Conservation (phyloP, 2,329 filamentous ascomycete species). For the Colletotrichum viniferum region DNA sequence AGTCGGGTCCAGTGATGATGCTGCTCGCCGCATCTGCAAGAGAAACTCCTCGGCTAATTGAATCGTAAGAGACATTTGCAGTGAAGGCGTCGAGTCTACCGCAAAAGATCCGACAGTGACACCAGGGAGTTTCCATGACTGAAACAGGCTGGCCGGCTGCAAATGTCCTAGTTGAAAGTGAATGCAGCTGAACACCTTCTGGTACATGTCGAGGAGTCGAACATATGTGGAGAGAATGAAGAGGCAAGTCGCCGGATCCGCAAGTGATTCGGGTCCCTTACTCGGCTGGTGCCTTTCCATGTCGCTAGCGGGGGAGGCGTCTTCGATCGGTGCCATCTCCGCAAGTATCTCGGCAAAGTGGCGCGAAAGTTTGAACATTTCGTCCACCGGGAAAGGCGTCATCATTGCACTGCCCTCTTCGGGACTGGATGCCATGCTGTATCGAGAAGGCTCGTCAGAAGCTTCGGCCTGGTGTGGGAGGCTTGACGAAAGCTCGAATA, state of each 20-base stretch:
- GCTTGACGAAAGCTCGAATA: slow-evolving; percentile 40
- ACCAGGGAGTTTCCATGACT: slow-evolving; percentile 43
- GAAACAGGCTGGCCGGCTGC: slow-evolving; percentile 31
- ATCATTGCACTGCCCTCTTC: slow-evolving; percentile 26
- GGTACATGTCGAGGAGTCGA: slow-evolving; percentile 44
- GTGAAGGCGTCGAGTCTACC: slow-evolving; percentile 41
- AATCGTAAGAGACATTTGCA: slow-evolving; percentile 46
- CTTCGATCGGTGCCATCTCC: slow-evolving; percentile 17
- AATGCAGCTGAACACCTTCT: slow-evolving; percentile 41
- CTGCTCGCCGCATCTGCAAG: slow-evolving; percentile 36
- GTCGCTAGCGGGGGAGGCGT: slow-evolving; percentile 10
- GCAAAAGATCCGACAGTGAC: slow-evolving; percentile 45
- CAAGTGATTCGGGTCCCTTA: slow-evolving; percentile 15
- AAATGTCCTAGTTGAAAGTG: slow-evolving; percentile 34
- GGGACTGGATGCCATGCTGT: slow-evolving; percentile 15
- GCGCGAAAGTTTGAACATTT: slow-evolving; percentile 44
- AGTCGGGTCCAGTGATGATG: slow-evolving; percentile 30
- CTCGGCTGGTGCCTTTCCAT: background rate
- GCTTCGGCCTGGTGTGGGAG: slow-evolving; percentile 32
- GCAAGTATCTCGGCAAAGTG: slow-evolving; percentile 39
- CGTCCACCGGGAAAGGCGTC: slow-evolving; percentile 42
- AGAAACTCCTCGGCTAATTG: slow-evolving; percentile 47
- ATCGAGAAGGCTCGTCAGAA: slow-evolving; percentile 1
- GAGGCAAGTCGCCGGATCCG: slow-evolving; percentile 41
- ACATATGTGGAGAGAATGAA: slow-evolving; percentile 44